A percentile compares a stretch with the other conserved stretches of the same genome.
Conservation (phyloP, 306 rosid genomes). For the Quercus rubra region DNA sequence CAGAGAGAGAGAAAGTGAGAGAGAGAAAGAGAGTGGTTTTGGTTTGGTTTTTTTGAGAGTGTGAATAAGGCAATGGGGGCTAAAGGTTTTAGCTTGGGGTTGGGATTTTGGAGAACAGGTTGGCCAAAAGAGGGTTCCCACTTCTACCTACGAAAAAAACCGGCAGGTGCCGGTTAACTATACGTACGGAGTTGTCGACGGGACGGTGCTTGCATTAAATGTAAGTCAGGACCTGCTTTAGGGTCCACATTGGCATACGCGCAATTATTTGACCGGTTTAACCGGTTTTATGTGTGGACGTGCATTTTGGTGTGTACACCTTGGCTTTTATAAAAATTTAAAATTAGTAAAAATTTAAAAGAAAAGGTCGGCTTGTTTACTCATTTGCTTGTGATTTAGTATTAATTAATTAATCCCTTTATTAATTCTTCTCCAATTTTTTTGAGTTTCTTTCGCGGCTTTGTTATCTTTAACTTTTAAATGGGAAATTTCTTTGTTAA, state of each 20-base stretch:
- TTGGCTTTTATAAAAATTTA: conserved; percentile 14
- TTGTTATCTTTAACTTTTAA: too few relatives aligned
- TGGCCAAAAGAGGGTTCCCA: conserved; percentile 58
- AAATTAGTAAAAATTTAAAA: background rate
- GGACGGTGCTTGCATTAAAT: conserved; percentile 44
- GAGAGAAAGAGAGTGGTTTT: background rate
- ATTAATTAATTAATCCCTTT: background rate
- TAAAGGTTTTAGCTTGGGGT: conserved; percentile 8
- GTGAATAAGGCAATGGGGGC: background rate
- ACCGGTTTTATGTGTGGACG: conserved; percentile 51
- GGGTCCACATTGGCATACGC: conserved; percentile 55
- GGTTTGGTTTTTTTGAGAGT: background rate
- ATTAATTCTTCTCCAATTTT: background rate
- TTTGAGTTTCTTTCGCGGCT: conserved; percentile 11
- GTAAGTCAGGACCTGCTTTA: conserved; percentile 33
- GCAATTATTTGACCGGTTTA: conserved; percentile 61
- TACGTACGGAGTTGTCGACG: conserved; percentile 35
- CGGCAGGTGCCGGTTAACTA: conserved; percentile 50
- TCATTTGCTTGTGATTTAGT: conserved; percentile 15
- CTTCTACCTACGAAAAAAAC: conserved; percentile 34
- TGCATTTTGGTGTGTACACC: conserved; percentile 34
- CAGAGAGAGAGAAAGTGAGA: background rate
- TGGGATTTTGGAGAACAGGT: conserved; percentile 78
- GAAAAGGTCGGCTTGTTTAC: conserved; percentile 17
- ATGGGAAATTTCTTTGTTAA: too few relatives aligned